phyloP scores from a whole-genome alignment of 257 asterid genomes.

The Prunella vulgaris region DNA sequence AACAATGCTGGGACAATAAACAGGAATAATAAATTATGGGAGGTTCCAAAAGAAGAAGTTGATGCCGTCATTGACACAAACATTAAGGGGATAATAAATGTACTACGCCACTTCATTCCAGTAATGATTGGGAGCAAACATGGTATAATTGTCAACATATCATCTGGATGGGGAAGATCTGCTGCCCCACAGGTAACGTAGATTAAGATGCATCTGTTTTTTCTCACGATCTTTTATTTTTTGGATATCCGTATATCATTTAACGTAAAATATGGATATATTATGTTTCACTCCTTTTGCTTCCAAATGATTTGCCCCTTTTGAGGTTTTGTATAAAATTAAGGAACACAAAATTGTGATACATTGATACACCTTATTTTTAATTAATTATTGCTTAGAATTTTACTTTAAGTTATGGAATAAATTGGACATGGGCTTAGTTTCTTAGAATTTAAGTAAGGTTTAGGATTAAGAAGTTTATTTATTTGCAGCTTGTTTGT shows the following conservation, averaged over 20 bases:
- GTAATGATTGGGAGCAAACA: slow-evolving; percentile 77
- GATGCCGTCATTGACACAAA: slow-evolving; percentile 87
- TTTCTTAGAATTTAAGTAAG: no score
- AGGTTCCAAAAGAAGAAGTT: slow-evolving; percentile 81
- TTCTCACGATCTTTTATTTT: slow-evolving; percentile 12
- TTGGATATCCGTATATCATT: neutral
- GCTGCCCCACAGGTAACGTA: slow-evolving; percentile 90
- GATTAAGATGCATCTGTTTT: neutral
- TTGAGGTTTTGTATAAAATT: no score
- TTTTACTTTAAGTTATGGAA: no score
- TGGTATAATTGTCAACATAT: slow-evolving; percentile 83
- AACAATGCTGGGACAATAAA: slow-evolving; percentile 97
- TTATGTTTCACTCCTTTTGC: neutral
- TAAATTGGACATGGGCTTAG: no score
- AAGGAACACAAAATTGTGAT: no score
- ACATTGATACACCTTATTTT: no score
- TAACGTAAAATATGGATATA: neutral
- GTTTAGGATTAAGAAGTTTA: no score
- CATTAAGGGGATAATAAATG: slow-evolving; percentile 73
- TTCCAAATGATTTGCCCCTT: no score
- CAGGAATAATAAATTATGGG: slow-evolving; percentile 85
- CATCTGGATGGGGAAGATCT: slow-evolving; percentile 99
- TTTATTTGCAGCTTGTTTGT: no score
- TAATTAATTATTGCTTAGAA: no score
- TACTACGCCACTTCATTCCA: slow-evolving; percentile 87